Conservation (phyloP, 306 rosid genomes). For the Cicer bijugum region DNA sequence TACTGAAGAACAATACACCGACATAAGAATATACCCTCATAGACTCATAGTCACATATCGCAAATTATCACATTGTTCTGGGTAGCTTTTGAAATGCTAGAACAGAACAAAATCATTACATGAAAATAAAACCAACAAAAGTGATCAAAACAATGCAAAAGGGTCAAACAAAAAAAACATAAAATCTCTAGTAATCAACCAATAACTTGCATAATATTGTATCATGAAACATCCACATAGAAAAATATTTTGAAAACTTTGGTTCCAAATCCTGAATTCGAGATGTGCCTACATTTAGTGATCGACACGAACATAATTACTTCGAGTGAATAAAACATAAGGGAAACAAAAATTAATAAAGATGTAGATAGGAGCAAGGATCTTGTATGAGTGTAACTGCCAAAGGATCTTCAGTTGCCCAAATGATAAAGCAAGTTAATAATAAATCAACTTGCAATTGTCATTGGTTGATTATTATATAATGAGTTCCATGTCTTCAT, state of each 20-base stretch:
- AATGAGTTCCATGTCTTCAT: background rate
- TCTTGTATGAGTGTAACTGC: constrained; percentile 47
- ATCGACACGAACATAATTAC: no score
- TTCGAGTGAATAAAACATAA: no score
- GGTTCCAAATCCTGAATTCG: background rate
- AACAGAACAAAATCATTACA: constrained; percentile 2
- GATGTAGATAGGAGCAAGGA: constrained; percentile 33
- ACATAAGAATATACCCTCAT: constrained; percentile 12
- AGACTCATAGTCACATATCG: constrained; percentile 1
- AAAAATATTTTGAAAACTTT: constrained; percentile 28
- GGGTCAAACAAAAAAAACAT: constrained; percentile 8
- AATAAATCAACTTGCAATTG: constrained; percentile 41
- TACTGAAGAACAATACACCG: constrained; percentile 25
- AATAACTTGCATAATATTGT: constrained; percentile 27
- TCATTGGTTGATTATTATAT: constrained; percentile 35
- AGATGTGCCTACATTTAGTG: no score
- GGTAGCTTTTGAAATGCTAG: constrained; percentile 32
- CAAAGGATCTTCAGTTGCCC: constrained; percentile 89
- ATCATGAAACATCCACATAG: constrained; percentile 30
- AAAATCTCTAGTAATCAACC: constrained; percentile 34
- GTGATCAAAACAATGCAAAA: constrained; percentile 16
- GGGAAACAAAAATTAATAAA: background rate
- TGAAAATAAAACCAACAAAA: constrained; percentile 24
- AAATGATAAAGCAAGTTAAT: constrained; percentile 51
- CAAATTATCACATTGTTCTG: constrained; percentile 33